Base-by-base conservation (phyloP, 176 grass and related monocot genomes). In the Dendrocalamus sinicus region DNA sequence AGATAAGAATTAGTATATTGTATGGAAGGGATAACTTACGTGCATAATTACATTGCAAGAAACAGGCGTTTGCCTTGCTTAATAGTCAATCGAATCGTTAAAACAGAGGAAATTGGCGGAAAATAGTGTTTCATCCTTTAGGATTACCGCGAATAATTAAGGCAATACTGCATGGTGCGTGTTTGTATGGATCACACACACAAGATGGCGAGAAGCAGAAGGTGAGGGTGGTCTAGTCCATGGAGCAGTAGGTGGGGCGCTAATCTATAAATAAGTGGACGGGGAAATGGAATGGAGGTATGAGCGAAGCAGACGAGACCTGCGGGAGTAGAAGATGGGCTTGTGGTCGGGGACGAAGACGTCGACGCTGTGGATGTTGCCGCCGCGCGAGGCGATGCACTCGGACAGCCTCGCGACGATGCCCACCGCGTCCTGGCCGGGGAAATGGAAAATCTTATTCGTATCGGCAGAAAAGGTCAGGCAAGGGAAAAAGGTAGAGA, bases 341-440 rank as follows among this genome's bases (percentile, higher is more conserved):
- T 81, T 88, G 57, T 95, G 66, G 39, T 89, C 89, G 39, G 95
- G 95, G 28, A 98, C 93, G 77, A 98, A 98, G 77, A 98, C 94
- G 83, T 97, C 91, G 52, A 97, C 89, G 83, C 86, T 89, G 87
- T 94, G 91, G 78, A 97, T 97, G 88, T 93, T 97, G 35, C 95
- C 95, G 75, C 96, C 96, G 60, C 86, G 84, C 22, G 93, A 95
- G 67, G 95, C 89, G 75, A 95, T 98, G 86, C 95, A 93, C 50
- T 98, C 93, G 7, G 93, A 92, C 19, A 98, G 79, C 77, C 87
- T 95, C 4, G 93, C 89, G 9, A 95, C 89, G 72, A 98, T 92
- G 39, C 95, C 96, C 7, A 95, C 86, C 23, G 43, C 13, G 88
- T 97, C 95, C 95, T 97, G 76, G 15, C 6, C 22, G 3, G 7